Evolutionary conservation across 164 flowering plant species (phyloP), one percentile per base, ranked within the genome.

Genomic region (Vitis labrusca): DNA sequence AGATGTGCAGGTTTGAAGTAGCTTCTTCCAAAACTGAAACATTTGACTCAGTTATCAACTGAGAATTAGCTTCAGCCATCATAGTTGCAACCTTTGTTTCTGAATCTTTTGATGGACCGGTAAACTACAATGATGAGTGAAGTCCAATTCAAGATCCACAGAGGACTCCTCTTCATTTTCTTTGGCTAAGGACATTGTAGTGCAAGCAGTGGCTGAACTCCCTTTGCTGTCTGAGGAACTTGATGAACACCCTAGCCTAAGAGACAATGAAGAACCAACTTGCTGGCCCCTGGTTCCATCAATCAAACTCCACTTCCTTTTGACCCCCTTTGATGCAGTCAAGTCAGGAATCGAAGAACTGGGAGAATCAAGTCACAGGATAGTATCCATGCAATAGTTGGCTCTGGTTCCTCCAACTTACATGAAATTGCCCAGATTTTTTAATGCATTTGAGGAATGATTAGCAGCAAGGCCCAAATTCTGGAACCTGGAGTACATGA

Each of bases 211-310:
- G 64, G 85, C 89, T 53, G 96, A 88, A 71, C 96, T 91, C 30
- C 85, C 97, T 79, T 94, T 94, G 78, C 97, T 94, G 64, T 91
- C 97, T 14, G 94, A 90, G 58, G 97, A 92, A 70, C 98, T 94
- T 53, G 90, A 80, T 9, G 93, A 82, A 29, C 67, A 85, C 50
- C 95, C 94, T 37, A 93, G 78, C 61, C 89, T 86, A 56, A 89
- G 92, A 69, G 76, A 73, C 65, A 90, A 69, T 8, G 89, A 81
- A 51, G 90, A 86, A 12, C 79, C 89, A 73, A 74, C 82, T 65
- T 76, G 82, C 61, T 63, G 76, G 5, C 73, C 80, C 76, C 66
- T 19, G 4, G 88, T 76, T 59, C 81, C 82, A 77, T 82, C 83
- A 64, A 77, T 65, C 59, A 68, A 77, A 73, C 80, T 71, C 97